phyloP scores from a whole-genome alignment of 108 stramenopile species.

The Schizochytrium sp. region DNA sequence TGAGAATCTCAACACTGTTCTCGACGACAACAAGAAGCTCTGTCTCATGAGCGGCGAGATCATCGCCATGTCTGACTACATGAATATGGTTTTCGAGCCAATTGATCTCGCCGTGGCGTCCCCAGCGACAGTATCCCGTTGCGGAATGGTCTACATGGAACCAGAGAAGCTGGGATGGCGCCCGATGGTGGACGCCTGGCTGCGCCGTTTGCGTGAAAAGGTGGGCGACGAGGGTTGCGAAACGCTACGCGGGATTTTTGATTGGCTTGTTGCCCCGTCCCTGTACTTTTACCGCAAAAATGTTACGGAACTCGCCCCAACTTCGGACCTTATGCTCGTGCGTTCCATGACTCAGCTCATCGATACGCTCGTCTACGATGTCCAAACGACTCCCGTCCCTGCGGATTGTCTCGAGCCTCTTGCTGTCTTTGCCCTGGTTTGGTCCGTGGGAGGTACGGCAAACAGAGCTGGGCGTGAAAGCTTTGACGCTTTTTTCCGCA shows the following conservation, averaged over 20 bases:
- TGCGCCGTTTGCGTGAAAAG: conserved; percentile 36
- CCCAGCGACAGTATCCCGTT: conserved; percentile 59
- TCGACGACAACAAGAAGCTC: conserved; percentile 60
- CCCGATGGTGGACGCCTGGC: conserved; percentile 50
- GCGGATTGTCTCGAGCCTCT: not conserved
- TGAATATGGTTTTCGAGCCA: conserved; percentile 67
- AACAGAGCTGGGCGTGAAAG: not conserved
- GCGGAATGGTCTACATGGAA: conserved; percentile 67
- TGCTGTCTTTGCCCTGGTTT: not conserved
- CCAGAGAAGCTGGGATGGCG: conserved; percentile 56
- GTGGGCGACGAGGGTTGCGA: conserved; percentile 57
- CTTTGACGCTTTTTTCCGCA: not conserved
- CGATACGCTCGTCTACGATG: not conserved
- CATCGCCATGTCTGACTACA: conserved; percentile 58
- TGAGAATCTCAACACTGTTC: conserved; percentile 67
- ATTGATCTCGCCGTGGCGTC: conserved; percentile 61
- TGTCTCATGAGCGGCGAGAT: conserved; percentile 64
- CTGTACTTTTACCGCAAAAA: conserved; percentile 58
- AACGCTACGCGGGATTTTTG: conserved; percentile 39
- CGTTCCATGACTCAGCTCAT: not conserved
- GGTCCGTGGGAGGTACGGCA: not conserved
- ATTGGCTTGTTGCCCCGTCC: conserved; percentile 48
- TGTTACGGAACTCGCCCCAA: conserved; percentile 60
- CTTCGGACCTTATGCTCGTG: conserved; percentile 7
- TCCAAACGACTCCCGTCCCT: not conserved